Evolutionary conservation across 2,329 filamentous ascomycete species (phyloP).

Genomic region (Colletotrichum godetiae): DNA sequence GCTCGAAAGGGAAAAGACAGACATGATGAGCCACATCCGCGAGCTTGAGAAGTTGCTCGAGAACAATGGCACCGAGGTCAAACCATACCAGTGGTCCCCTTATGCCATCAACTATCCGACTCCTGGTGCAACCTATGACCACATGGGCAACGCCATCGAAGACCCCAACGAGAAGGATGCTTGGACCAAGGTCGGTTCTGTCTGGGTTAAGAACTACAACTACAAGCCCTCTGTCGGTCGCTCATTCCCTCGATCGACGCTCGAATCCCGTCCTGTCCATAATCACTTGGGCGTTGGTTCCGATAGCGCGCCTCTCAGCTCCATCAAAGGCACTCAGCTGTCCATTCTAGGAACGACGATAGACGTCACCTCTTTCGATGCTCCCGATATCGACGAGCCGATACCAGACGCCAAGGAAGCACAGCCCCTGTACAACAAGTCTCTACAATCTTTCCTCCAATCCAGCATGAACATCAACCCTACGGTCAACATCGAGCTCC

Average conservation of each 20-base stretch:
- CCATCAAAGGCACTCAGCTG: slow-evolving; percentile 80
- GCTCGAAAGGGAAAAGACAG: slow-evolving; percentile 78
- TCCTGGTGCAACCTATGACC: slow-evolving; percentile 40
- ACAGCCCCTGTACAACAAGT: slow-evolving; percentile 74
- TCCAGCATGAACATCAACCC: slow-evolving; percentile 72
- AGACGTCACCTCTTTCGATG: slow-evolving; percentile 79
- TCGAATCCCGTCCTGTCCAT: slow-evolving; percentile 62
- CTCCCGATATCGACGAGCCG: slow-evolving; percentile 73
- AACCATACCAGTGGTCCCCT: slow-evolving; percentile 53
- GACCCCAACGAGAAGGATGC: slow-evolving; percentile 40
- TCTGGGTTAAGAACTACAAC: slow-evolving; percentile 49
- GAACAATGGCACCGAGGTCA: slow-evolving; percentile 70
- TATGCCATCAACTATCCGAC: slow-evolving; percentile 37
- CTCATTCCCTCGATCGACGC: slow-evolving; percentile 45
- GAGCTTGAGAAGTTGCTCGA: slow-evolving; percentile 76
- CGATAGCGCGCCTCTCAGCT: slow-evolving; percentile 74
- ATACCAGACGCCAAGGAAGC: slow-evolving; percentile 52
- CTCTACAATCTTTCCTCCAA: slow-evolving; percentile 76
- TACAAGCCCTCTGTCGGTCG: slow-evolving; percentile 38
- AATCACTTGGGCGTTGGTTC: slow-evolving; percentile 75
- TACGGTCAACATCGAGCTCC: slow-evolving; percentile 68
- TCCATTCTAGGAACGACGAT: slow-evolving; percentile 84
- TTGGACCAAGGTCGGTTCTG: slow-evolving; percentile 47
- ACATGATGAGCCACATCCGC: slow-evolving; percentile 73
- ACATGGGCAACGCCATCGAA: slow-evolving; percentile 40